Evolutionary conservation across 2,329 filamentous ascomycete genomes (phyloP), one percentile per base, ranked within the genome.

Genomic region (Ophiosphaerella korrae): DNA sequence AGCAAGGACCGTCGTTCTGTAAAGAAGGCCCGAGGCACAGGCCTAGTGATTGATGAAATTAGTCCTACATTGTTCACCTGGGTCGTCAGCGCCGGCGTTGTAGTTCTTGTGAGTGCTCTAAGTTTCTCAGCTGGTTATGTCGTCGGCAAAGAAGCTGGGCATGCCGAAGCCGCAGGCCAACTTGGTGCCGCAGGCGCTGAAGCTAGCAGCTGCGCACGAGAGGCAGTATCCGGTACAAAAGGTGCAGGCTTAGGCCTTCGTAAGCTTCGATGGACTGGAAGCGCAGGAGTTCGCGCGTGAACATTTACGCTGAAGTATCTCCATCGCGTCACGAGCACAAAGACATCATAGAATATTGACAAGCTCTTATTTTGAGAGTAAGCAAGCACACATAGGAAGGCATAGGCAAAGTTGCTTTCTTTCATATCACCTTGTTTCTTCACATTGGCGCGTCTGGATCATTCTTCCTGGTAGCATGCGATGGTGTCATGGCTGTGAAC

Each of bases 91-190:
- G 85, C 85, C 0, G 84, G 85, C 2, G 84, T 87, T 14, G 82
- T 87, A 1, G 82, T 87, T 2, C 76, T 87, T 0, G 81, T 87
- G 48, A 84, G 82, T 13, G 85, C 84, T 2, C 80, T 87, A 54
- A 85, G 83, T 60, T 88, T 87, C 67, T 83, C 82, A 1, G 84
- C 85, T 3, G 85, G 85, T 1, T 87, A 87, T 61, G 80, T 82
- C 12, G 76, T 86, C 12, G 85, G 85, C 9, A 79, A 79, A 47
- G 84, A 87, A 56, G 78, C 82, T 4, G 83, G 83, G 1, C 75
- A 78, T 44, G 72, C 80, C 2, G 84, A 86, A 62, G 77, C 65
- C 7, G 55, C 72, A 51, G 64, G 67, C 18, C 67, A 72, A 39
- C 36, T 72, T 36, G 67, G 68, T 16, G 47, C 53, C 43, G 67